phyloP scores from a whole-genome alignment of 2,329 filamentous ascomycete genomes.

The Teratosphaeria viscida region DNA sequence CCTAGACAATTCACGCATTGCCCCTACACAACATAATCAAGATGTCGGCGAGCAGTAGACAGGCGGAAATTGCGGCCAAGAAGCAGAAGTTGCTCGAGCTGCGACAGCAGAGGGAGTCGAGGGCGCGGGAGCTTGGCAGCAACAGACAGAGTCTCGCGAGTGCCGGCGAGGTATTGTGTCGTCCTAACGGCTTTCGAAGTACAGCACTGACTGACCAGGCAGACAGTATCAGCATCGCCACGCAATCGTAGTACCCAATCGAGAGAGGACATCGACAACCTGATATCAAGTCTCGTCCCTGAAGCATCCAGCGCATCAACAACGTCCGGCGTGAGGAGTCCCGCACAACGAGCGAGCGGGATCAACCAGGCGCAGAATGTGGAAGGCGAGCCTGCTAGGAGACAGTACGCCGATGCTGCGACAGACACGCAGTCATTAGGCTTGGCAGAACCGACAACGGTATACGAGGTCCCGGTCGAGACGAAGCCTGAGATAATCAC shows the following conservation, averaged over 20 bases:
- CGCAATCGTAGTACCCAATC: slow-evolving; percentile 47
- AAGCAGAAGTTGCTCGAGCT: slow-evolving; percentile 94
- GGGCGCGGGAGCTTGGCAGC: slow-evolving; percentile 63
- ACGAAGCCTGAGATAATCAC: slow-evolving; percentile 67
- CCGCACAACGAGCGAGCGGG: slow-evolving; percentile 16
- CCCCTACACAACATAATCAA: not conserved
- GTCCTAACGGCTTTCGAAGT: not conserved
- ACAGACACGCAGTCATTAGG: slow-evolving; percentile 59
- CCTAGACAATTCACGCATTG: not conserved
- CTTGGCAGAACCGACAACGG: slow-evolving; percentile 61
- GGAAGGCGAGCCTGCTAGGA: slow-evolving; percentile 18
- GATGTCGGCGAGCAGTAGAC: slow-evolving; percentile 49
- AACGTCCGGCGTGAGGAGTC: slow-evolving; percentile 19
- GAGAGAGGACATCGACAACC: slow-evolving; percentile 66
- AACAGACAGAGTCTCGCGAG: slow-evolving; percentile 55
- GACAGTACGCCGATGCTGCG: slow-evolving; percentile 23
- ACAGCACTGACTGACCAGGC: slow-evolving; percentile 20
- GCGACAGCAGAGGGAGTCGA: slow-evolving; percentile 79
- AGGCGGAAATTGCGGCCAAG: slow-evolving; percentile 94
- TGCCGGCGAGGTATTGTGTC: slow-evolving; percentile 48
- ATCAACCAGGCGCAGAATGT: slow-evolving; percentile 10
- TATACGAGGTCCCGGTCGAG: slow-evolving; percentile 68
- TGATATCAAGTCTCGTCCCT: slow-evolving; percentile 69
- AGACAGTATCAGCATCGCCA: slow-evolving; percentile 62
- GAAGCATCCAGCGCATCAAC: slow-evolving; percentile 38